Evolutionary conservation across 441 rosid genomes (phyloP).

Genomic region (Corymbia citriodora): DNA sequence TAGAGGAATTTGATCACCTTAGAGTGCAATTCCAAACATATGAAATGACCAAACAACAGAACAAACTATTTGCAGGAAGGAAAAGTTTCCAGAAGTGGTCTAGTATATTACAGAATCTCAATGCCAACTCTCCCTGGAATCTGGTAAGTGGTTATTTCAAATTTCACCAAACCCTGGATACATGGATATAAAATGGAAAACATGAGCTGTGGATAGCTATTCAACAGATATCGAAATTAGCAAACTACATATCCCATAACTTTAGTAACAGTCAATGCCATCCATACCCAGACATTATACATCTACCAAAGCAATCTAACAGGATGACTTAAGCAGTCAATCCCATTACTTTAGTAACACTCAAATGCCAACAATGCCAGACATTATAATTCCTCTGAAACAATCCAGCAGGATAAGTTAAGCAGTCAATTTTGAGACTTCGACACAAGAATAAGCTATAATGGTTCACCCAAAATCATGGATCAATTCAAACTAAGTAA

Average conservation of each 20-base stretch:
- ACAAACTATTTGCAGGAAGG: neutral
- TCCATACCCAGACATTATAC: neutral
- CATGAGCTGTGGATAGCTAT: neutral
- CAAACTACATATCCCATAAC: neutral
- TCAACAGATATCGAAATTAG: neutral
- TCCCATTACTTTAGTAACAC: neutral
- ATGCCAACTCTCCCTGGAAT: neutral
- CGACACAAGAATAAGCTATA: neutral
- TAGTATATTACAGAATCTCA: neutral
- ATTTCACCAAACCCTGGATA: neutral
- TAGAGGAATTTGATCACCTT: neutral
- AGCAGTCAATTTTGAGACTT: neutral
- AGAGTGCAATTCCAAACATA: neutral
- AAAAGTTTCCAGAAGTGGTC: neutral
- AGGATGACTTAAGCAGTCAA: neutral
- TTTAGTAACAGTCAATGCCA: neutral
- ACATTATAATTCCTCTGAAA: neutral
- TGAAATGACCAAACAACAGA: neutral
- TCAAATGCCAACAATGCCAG: neutral
- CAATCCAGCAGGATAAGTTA: neutral
- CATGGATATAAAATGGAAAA: neutral
- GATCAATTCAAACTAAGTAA: neutral
- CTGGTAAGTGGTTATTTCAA: neutral
- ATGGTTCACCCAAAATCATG: neutral
- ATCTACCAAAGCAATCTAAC: neutral